Base-by-base conservation (phyloP, 306 rosid species). In the Purshia tridentata region DNA sequence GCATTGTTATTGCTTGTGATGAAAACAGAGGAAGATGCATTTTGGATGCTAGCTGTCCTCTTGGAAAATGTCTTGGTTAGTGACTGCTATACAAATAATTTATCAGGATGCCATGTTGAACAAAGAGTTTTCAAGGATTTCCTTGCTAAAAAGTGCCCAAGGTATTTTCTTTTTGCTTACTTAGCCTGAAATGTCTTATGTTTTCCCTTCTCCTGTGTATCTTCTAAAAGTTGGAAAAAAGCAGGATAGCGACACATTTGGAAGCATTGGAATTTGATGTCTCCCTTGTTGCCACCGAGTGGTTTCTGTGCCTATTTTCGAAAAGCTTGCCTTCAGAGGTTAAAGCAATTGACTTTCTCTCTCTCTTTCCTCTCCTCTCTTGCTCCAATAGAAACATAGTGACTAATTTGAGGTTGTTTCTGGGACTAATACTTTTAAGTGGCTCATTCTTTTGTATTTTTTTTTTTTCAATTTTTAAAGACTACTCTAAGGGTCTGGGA, bases 21-120 rank as follows among this genome's bases (percentile, higher is more conserved):
- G 99, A 91, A 95, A 81, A 95, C 96, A 5, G 99, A 95, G 72
- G 98, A 95, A 84, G 99, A 95, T 69, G 98, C 99, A 75, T 95
- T 95, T 82, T 95, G 98, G 99, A 95, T 95, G 98, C 93, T 91
- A 59, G 93, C 99, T 4, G 98, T 95, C 52, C 87, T 95, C 57
- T 79, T 95, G 87, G 99, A 95, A 86, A 87, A 90, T 78, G 99
- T 95, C 69, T 77, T 91, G 75, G 99, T 95, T 69, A 87, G 76
- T 77, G 97, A 95, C 83, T 95, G 99, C 84, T 95, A 95, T 85
- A 90, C 99, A 10, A 91, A 52, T 72, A 95, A 95, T 83, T 82
- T 95, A 83, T 91, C 99, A 0, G 99, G 99, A 82, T 95, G 98
- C 82, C 99, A 95, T 79, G 99, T 95, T 49, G 99, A 95, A 79